Percentiles rank a stretch among this genome's conserved stretches.
These are phyloP conservation scores for Bolboschoenoplectus hybrid DNA, from an alignment of 202 grass and related monocot species.

Conservation along the genomic window DNA sequence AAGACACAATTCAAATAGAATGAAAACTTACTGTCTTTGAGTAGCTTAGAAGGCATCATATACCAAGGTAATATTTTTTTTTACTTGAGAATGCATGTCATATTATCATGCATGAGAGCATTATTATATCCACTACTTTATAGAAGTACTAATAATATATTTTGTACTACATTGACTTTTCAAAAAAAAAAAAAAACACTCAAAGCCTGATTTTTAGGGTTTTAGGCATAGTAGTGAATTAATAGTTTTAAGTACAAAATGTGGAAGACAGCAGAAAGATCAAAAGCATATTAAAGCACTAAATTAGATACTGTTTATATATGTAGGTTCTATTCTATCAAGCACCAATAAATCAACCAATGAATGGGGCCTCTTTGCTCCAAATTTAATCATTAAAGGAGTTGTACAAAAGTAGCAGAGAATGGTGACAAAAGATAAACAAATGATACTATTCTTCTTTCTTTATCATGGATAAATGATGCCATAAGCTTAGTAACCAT, in stretches of 20 bases:
- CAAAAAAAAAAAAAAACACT: neutral
- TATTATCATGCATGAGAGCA: neutral
- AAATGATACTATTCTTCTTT: neutral
- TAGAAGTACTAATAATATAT: neutral
- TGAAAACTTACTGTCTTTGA: conserved; percentile 15
- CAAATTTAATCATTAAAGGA: conserved; percentile 15
- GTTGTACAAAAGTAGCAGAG: neutral
- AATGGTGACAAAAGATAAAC: neutral
- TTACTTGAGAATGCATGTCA: conserved; percentile 2
- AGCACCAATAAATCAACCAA: conserved; percentile 11
- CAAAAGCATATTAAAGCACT: conserved; percentile 24
- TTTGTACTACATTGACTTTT: neutral
- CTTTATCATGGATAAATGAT: neutral
- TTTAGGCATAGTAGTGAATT: conserved; percentile 13
- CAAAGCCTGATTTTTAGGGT: neutral
- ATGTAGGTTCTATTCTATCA: neutral
- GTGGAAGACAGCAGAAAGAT: conserved; percentile 12
- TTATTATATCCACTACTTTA: neutral
- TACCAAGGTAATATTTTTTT: neutral
- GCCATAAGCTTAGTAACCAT: neutral
- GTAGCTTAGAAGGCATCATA: conserved; percentile 14
- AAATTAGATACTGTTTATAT: neutral
- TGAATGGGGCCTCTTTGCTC: neutral
- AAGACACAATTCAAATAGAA: neutral
- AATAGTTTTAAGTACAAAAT: neutral